A percentile compares a stretch with the other conserved stretches of the same genome.
Evolutionary conservation across 345 rosid genomes (phyloP).

Genomic region (Melaleuca alternifolia): DNA sequence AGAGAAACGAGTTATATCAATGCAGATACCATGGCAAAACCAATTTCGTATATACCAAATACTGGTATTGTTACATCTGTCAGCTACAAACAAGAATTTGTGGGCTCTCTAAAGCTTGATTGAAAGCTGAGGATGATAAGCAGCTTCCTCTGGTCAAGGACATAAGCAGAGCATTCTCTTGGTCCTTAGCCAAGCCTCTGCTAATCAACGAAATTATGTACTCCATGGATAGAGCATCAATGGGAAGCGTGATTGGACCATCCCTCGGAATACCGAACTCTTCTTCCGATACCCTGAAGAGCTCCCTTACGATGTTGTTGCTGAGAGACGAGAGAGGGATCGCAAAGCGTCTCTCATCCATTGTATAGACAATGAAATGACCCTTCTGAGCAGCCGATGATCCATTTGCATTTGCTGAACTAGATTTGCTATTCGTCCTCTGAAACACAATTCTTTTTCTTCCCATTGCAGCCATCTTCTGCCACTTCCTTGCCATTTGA

Average conservation of each 20-base stretch:
- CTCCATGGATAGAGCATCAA: not conserved
- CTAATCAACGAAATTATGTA: slow-evolving; percentile 8
- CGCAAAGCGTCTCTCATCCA: not conserved
- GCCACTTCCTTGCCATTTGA: slow-evolving; percentile 9
- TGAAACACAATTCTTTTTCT: not conserved
- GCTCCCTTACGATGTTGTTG: not conserved
- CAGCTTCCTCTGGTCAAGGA: not conserved
- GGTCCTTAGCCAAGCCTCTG: slow-evolving; percentile 10
- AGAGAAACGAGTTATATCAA: not conserved
- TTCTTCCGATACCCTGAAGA: slow-evolving; percentile 3
- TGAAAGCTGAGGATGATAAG: not conserved
- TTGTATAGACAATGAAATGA: slow-evolving; percentile 11
- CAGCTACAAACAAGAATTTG: slow-evolving; percentile 1
- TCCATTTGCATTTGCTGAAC: not conserved
- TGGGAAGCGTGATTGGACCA: slow-evolving; percentile 1
- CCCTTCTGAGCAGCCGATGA: slow-evolving; percentile 4
- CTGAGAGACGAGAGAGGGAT: slow-evolving; percentile 12
- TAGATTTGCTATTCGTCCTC: not conserved
- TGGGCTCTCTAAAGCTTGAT: not conserved
- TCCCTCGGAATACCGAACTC: slow-evolving; percentile 1
- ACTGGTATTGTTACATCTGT: not conserved
- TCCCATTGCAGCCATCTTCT: not conserved
- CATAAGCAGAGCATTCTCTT: slow-evolving; percentile 15
- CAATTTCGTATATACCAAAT: not conserved
- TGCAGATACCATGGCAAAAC: not conserved